Base-by-base conservation (phyloP, 1,139 yeast species). In the Sugiyamaella neomexicana region DNA sequence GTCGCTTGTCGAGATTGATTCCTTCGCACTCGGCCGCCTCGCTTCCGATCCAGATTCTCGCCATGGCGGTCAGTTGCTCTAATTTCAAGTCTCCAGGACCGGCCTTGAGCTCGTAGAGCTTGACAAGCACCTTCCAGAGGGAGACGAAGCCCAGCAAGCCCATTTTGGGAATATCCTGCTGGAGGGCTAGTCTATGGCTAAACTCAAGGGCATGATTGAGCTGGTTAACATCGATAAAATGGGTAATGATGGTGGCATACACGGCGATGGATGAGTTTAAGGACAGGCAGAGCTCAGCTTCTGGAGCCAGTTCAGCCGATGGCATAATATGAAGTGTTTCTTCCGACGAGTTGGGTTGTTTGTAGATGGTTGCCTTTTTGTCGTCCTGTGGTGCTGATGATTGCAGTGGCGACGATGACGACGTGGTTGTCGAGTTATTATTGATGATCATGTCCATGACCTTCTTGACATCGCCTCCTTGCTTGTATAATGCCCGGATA, bases 41-140 rank as follows among this genome's bases (percentile, higher is more conserved):
- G 34, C 72, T 66, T 27, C 75, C 75, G 37, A 71, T 62, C 74
- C 75, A 71, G 27, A 71, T 59, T 25, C 75, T 66, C 15, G 68
- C 68, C 13, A 58, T 58, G 2, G 67, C 68, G 8, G 70, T 62
- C 43, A 66, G 56, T 38, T 55, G 43, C 53, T 68, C 71, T 43
- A 67, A 46, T n/a, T 53, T 49, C 41, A 53, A 8, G 41, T 60
- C 58, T 34, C 56, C 56, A 1, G 54, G 49, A 5, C 45, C 40
- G 23, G 53, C 55, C 45, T 53, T 56, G 20, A 55, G 52, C 43
- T 55, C 53, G 46, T 51, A 38, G 15, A 58, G 47, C 31, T 53
- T 55, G 32, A 37, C 56, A 53, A 48, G 58, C 55, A 49, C 55
- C 31, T 51, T 58, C 62, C 65, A 62, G 38, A 69, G 59, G 6